Percentiles rank a stretch among this genome's conserved stretches.
Evolutionary conservation across 2,329 filamentous ascomycete genomes (phyloP).

Genomic region (Tolypocladium capitatum): DNA sequence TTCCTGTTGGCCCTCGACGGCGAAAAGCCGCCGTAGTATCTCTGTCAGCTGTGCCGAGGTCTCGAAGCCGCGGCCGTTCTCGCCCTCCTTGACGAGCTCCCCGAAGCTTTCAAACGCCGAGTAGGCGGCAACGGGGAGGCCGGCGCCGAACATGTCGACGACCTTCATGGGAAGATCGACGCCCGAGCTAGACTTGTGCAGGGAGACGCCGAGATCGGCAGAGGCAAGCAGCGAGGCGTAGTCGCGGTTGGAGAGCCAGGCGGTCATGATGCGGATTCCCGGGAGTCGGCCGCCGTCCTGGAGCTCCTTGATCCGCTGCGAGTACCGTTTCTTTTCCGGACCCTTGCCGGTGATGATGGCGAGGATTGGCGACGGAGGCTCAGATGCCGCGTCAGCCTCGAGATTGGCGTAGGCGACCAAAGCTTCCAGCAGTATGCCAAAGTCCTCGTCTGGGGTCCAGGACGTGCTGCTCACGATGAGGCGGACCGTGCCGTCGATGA

Average conservation of each 20-base stretch:
- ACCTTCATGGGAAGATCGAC: slow-evolving; percentile 99
- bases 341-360: slow-evolving; percentile 93
- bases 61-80: slow-evolving; percentile 77
- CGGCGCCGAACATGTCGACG: slow-evolving; percentile 96
- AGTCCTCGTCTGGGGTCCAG: slow-evolving; percentile 96
- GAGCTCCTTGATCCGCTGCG: slow-evolving; percentile 49
- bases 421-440: slow-evolving; percentile 72
- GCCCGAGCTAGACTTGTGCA: slow-evolving; percentile 88
- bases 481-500: slow-evolving; percentile 44
- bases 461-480: slow-evolving; percentile 88
- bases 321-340: slow-evolving; percentile 66
- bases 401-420: slow-evolving; percentile 57
- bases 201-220: slow-evolving; percentile 77
- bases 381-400: slow-evolving; percentile 24
- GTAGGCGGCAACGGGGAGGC: slow-evolving; percentile 82
- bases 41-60: slow-evolving; percentile 51
- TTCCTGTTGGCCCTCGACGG: slow-evolving; percentile 32
- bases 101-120: slow-evolving; percentile 74
- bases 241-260: slow-evolving; percentile 73
- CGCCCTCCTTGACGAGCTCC: slow-evolving; percentile 77
- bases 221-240: slow-evolving; percentile 75
- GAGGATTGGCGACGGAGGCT: slow-evolving; percentile 49
- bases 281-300: slow-evolving; percentile 48
- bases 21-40: slow-evolving; percentile 53
- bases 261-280: slow-evolving; percentile 61